Evolutionary conservation across 495 filamentous ascomycete species (phyloP), one percentile per base, ranked within the genome.

Genomic region (Stereocaulon alpinum): DNA sequence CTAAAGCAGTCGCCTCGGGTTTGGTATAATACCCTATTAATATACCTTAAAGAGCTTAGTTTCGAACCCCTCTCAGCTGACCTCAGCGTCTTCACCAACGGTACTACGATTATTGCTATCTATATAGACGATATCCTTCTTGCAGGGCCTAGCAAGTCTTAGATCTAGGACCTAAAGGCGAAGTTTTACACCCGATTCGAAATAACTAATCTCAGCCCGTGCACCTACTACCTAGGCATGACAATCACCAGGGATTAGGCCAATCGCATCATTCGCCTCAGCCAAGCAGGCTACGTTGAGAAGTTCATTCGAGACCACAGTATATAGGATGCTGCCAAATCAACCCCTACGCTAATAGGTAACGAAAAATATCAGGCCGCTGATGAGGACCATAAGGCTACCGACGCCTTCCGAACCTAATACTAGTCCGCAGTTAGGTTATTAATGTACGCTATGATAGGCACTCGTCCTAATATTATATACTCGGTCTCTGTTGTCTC

Each of bases 1-100:
- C 65, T 77, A 3, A 77, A 76, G 54, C 65, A 77, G 63, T 65
- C 70, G 14, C 70, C 69, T 41, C 58, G 66, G 1, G 62, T 69
- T 42, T 76, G 63, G 69, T 75, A 74, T 56, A 47, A 69, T 42
- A 72, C 59, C 14, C 62, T 75, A 2, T 61, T 56, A 2, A 65
- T 65, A 17, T 72, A 68, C 58, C 64, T 75, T 22, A 61, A 61
- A n/a, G 59, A 42, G 15, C 59, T 67, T 34, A 63, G 69, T 43
- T 75, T 70, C 40, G 43, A 60, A 49, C 60, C 60, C 4, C 56
- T 71, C 42, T 59, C 18, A 45, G 29, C 60, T 32, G 63, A 74
- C 56, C 52, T 63, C 27, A 24, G 59, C 7, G 57, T 73, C 41
- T 72, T 70, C 58, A 42, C 24, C 5, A 37, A 59, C 6, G 40